Percentiles rank a stretch among this genome's conserved stretches.
phyloP scores from a whole-genome alignment of 2,329 filamentous ascomycete species.

The Bipolaris sorokiniana region DNA sequence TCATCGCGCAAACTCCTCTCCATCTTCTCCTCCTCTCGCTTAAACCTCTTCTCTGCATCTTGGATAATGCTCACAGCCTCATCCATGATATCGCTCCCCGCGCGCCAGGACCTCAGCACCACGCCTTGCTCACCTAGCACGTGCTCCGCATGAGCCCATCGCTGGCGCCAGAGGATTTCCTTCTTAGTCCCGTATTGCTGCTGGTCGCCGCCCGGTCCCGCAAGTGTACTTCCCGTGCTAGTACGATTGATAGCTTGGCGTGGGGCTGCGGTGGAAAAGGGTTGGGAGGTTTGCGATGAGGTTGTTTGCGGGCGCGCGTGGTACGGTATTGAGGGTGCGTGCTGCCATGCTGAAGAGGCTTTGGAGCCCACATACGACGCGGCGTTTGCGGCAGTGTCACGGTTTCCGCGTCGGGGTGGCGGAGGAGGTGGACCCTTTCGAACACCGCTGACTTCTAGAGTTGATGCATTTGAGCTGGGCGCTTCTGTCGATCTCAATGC shows the following conservation, averaged over 20 bases:
- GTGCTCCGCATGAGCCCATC: slow-evolving; percentile 69
- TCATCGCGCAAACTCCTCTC: not conserved
- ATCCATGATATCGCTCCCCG: slow-evolving; percentile 70
- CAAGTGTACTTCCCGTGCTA: slow-evolving; percentile 35
- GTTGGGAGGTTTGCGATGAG: slow-evolving; percentile 27
- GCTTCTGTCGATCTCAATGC: slow-evolving; percentile 37
- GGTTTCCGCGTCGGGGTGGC: slow-evolving; percentile 46
- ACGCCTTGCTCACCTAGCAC: slow-evolving; percentile 70
- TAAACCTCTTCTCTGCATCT: slow-evolving; percentile 54
- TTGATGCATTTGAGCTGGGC: slow-evolving; percentile 14
- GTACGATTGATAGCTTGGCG: slow-evolving; percentile 33
- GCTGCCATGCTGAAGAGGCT: slow-evolving; percentile 44
- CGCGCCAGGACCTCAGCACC: slow-evolving; percentile 73
- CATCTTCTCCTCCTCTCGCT: slow-evolving; percentile 8
- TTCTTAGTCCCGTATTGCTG: slow-evolving; percentile 64
- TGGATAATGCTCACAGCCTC: slow-evolving; percentile 71
- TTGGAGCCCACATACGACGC: slow-evolving; percentile 49
- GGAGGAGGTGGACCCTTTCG: slow-evolving; percentile 42
- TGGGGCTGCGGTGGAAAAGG: slow-evolving; percentile 34
- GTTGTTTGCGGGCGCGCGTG: slow-evolving; percentile 30
- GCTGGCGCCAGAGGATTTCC: slow-evolving; percentile 72
- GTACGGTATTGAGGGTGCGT: slow-evolving; percentile 40
- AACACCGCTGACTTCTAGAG: slow-evolving; percentile 16
- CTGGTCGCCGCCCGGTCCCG: slow-evolving; percentile 23
- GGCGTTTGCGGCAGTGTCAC: slow-evolving; percentile 47